These are phyloP conservation scores for Heterobasidion irregulare DNA, from an alignment of 1,284 basidiomycete genomes.

Conservation along the genomic window DNA sequence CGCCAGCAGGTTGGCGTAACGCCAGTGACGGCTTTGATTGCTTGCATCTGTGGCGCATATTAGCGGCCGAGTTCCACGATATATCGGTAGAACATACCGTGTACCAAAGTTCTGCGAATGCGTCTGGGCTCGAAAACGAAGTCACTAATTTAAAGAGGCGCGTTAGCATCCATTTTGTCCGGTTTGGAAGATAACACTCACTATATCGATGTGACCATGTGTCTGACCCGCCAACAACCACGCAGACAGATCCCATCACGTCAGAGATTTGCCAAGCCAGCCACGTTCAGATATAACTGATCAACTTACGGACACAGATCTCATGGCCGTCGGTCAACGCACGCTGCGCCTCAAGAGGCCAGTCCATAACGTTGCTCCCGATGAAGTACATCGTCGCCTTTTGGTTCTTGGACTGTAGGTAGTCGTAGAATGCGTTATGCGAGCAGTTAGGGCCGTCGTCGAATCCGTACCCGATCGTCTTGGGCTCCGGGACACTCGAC, in stretches of 20 bases:
- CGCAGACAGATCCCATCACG: background rate
- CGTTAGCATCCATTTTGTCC: too few species aligned
- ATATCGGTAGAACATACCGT: constrained; percentile 26
- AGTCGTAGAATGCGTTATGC: constrained; percentile 56
- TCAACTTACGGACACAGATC: constrained; percentile 43
- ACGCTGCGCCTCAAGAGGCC: constrained; percentile 63
- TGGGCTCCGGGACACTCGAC: constrained; percentile 55
- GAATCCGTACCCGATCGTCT: constrained; percentile 54
- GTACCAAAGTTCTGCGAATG: constrained; percentile 79
- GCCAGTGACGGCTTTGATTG: constrained; percentile 45
- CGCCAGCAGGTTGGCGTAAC: constrained; percentile 68
- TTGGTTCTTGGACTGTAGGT: constrained; percentile 51
- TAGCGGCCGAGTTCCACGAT: background rate
- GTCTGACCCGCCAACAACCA: constrained; percentile 22
- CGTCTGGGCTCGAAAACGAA: constrained; percentile 60
- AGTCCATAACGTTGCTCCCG: constrained; percentile 70
- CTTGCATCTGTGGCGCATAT: constrained; percentile 28
- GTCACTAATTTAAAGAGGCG: constrained; percentile 37
- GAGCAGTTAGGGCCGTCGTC: constrained; percentile 74
- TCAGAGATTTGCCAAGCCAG: background rate
- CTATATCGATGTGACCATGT: constrained; percentile 55
- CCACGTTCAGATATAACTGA: background rate
- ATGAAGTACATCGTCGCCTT: constrained; percentile 78
- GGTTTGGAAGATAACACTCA: constrained; percentile 11
- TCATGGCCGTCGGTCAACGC: constrained; percentile 60